Percentiles rank a stretch among this genome's conserved stretches.
phyloP scores from a whole-genome alignment of 129 eudicot genomes.

The Saposhnikovia divaricata region DNA sequence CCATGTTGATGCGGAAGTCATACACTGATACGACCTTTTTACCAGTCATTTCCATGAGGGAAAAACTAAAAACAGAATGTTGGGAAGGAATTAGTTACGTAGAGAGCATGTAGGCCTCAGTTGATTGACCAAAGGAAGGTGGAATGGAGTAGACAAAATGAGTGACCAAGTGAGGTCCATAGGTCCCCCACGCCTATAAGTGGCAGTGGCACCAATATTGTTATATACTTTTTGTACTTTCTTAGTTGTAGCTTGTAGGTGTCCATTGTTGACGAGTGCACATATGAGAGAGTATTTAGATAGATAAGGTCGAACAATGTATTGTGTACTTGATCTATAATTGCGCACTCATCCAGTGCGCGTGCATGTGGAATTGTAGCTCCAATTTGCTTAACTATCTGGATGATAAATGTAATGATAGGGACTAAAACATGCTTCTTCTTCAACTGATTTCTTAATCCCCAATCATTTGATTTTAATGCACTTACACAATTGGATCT shows the following conservation, averaged over 20 bases:
- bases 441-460: neutral
- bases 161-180: neutral
- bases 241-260: neutral
- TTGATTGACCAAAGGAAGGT: neutral
- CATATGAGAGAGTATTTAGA: neutral
- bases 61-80: neutral
- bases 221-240: neutral
- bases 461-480: neutral
- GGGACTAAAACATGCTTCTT: neutral
- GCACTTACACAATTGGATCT: neutral
- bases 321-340: neutral
- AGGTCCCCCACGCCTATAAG: neutral
- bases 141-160: neutral
- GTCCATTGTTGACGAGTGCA: conserved; percentile 1
- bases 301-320: neutral
- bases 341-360: neutral
- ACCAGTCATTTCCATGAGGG: neutral
- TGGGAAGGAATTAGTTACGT: neutral
- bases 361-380: neutral
- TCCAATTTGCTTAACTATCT: neutral
- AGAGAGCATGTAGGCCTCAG: neutral
- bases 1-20: too few relatives aligned
- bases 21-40: neutral
- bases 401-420: neutral
- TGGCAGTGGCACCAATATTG: neutral